Conservation (phyloP, 345 rosid genomes). For the Zanthoxylum bungeanum region DNA sequence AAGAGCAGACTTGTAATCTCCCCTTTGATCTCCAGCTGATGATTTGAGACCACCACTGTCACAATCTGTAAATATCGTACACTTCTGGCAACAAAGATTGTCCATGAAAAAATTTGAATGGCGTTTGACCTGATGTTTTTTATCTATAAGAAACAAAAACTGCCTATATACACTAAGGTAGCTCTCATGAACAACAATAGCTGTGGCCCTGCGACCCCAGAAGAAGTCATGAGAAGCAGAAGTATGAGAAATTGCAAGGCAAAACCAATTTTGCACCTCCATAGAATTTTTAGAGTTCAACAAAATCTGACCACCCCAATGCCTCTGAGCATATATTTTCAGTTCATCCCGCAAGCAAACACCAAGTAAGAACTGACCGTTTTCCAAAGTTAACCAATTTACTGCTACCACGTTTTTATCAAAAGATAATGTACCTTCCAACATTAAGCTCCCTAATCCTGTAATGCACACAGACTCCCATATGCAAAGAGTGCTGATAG, state of each 20-base stretch:
- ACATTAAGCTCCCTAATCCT: constrained; percentile 57
- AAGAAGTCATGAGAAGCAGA: constrained; percentile 47
- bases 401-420: constrained; percentile 48
- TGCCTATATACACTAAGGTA: constrained; percentile 57
- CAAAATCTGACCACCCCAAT: constrained; percentile 37
- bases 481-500: constrained; percentile 38
- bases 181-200: constrained; percentile 55
- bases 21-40: constrained; percentile 18
- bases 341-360: constrained; percentile 68
- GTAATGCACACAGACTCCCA: constrained; percentile 60
- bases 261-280: constrained; percentile 53
- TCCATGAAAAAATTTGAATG: constrained; percentile 18
- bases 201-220: constrained; percentile 62
- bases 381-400: constrained; percentile 66
- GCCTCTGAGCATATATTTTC: constrained; percentile 61
- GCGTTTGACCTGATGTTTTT: constrained; percentile 25
- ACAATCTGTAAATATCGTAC: constrained; percentile 33
- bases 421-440: constrained; percentile 58
- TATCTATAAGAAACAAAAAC: constrained; percentile 46
- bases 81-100: constrained; percentile 23
- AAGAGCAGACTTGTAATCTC: constrained; percentile 23
- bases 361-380: constrained; percentile 66
- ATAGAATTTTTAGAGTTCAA: constrained; percentile 32
- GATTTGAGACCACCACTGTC: constrained; percentile 20
- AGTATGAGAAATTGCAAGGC: constrained; percentile 62